A percentile compares a stretch with the other conserved stretches of the same genome.
These are phyloP conservation scores for Rhodotorula sp. DNA, from an alignment of 1,284 basidiomycete species.

Conservation along the genomic window DNA sequence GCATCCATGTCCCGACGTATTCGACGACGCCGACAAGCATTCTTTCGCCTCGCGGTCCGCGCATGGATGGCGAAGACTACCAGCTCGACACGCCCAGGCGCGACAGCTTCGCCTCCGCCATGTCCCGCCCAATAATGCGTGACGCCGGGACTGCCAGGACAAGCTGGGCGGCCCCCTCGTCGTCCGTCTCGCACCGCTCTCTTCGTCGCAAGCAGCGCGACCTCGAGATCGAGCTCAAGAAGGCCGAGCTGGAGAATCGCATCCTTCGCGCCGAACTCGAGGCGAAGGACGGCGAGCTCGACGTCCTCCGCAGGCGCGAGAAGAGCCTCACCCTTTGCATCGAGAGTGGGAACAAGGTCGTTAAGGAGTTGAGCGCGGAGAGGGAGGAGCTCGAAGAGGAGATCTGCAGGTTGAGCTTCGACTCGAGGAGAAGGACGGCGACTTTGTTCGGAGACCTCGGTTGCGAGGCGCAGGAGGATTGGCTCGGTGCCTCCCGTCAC, in stretches of 20 bases:
- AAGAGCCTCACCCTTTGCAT: background rate
- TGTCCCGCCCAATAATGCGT: background rate
- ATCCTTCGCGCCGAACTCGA: background rate
- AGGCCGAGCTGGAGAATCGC: background rate
- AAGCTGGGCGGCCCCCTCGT: background rate
- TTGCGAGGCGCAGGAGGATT: background rate
- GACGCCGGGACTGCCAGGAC: background rate
- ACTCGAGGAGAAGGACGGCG: background rate
- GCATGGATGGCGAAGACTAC: background rate
- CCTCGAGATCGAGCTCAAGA: slow-evolving; percentile 1
- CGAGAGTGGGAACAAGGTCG: background rate
- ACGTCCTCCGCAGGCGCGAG: background rate
- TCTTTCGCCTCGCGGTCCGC: background rate
- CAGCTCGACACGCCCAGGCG: background rate
- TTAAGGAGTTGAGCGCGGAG: background rate
- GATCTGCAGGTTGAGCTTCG: background rate
- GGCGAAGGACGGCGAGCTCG: slow-evolving; percentile 1
- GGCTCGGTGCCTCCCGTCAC: background rate
- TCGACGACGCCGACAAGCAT: background rate
- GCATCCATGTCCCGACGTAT: background rate
- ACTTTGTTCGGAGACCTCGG: too few species aligned
- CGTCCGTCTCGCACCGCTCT: background rate
- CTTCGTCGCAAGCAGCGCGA: background rate
- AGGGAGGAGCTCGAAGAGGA: slow-evolving; percentile 9
- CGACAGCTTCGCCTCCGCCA: background rate